phyloP scores from a whole-genome alignment of 371 early-diverging fungal genomes.

The Entomophthora muscae region DNA sequence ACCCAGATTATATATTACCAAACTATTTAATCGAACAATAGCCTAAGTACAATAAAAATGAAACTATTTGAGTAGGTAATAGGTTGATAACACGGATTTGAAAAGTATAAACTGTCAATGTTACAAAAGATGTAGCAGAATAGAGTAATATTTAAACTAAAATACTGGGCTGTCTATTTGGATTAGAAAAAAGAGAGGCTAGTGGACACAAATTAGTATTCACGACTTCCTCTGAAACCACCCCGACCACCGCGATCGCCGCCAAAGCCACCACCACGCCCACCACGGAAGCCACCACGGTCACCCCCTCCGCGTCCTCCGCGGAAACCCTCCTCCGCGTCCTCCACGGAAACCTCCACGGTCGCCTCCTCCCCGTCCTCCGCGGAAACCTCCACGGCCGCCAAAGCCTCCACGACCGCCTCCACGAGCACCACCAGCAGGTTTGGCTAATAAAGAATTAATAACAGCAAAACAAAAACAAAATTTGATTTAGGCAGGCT shows the following conservation, averaged over 20 bases:
- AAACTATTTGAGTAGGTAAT: too few species aligned
- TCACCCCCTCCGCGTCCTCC: constrained; percentile 10
- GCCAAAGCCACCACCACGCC: constrained; percentile 5
- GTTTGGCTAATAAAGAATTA: constrained; percentile 11
- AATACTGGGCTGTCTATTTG: too few species aligned
- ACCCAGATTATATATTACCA: too few species aligned
- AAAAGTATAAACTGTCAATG: too few species aligned
- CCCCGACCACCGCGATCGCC: background rate
- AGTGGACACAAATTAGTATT: too few species aligned
- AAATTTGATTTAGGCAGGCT: constrained; percentile 13
- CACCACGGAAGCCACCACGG: constrained; percentile 7
- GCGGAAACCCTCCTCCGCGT: constrained; percentile 7
- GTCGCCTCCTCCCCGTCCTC: constrained; percentile 10
- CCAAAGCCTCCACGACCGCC: constrained; percentile 20
- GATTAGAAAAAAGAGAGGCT: too few species aligned
- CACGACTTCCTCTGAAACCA: background rate
- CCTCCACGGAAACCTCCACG: constrained; percentile 7
- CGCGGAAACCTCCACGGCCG: constrained; percentile 4
- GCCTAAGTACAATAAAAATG: too few species aligned
- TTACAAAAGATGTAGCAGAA: too few species aligned
- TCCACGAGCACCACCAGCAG: constrained; percentile 18
- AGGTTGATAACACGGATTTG: too few species aligned
- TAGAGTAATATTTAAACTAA: too few species aligned
- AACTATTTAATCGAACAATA: too few species aligned
- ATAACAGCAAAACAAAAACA: background rate